Conservation (phyloP, 1,284 basidiomycete genomes). For the Boletus semigastroideus region DNA sequence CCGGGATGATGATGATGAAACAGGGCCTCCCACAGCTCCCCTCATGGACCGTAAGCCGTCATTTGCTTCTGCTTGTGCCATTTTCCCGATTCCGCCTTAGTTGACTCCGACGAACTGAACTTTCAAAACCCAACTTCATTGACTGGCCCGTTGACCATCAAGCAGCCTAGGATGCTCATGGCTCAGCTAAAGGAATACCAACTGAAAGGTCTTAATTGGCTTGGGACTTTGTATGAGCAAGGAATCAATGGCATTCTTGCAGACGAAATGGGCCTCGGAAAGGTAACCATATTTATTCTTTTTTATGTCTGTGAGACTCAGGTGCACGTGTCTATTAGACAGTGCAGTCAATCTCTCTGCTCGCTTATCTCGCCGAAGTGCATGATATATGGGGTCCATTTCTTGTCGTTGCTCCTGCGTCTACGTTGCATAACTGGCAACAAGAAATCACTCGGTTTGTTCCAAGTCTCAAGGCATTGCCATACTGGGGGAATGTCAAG, state of each 20-base stretch:
- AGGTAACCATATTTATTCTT: constrained; percentile 47
- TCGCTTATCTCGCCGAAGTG: constrained; percentile 95
- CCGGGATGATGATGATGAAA: constrained; percentile 46
- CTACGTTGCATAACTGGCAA: constrained; percentile 99
- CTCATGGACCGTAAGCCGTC: constrained; percentile 66
- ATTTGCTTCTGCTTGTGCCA: not conserved
- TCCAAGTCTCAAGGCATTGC: constrained; percentile 89
- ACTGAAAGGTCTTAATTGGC: constrained; percentile 97
- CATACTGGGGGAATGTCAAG: constrained; percentile 99
- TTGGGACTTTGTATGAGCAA: constrained; percentile 97
- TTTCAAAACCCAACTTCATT: constrained; percentile 99
- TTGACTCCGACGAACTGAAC: constrained; percentile 96
- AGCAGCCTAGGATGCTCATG: constrained; percentile 96
- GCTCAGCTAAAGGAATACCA: constrained; percentile 99
- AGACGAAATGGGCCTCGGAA: constrained; percentile 98
- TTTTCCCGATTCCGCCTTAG: constrained; percentile 39
- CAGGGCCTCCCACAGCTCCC: constrained; percentile 30
- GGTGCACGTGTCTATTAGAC: constrained; percentile 55
- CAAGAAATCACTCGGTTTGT: constrained; percentile 97
- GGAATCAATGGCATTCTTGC: constrained; percentile 98
- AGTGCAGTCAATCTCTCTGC: constrained; percentile 96
- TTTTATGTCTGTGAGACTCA: not conserved
- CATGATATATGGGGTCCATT: constrained; percentile 99
- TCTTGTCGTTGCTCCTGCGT: constrained; percentile 97
- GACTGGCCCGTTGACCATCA: constrained; percentile 81